Conservation (phyloP, 106 monocot genomes). For the Amphibolis antarctica region DNA sequence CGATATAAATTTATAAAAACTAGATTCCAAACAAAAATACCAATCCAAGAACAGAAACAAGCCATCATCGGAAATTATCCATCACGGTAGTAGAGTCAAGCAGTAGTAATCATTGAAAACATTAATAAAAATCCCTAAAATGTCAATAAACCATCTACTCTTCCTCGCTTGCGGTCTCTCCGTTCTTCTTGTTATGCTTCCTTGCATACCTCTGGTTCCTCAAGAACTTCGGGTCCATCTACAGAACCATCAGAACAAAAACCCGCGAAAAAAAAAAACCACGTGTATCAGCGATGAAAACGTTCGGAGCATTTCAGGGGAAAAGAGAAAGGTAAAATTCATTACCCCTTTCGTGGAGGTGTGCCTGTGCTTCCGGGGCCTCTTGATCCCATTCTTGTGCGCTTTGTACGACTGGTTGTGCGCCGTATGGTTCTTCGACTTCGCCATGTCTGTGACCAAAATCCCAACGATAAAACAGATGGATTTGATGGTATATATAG, state of each 20-base stretch:
- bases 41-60: background rate
- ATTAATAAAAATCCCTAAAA: background rate
- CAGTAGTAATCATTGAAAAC: no score
- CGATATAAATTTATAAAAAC: no score
- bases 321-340: background rate
- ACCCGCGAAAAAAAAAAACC: background rate
- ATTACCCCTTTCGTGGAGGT: constrained; percentile 25
- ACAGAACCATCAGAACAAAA: background rate
- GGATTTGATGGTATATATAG: background rate
- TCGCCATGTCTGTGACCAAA: constrained; percentile 23
- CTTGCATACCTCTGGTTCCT: constrained; percentile 32
- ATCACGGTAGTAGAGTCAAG: no score
- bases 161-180: constrained; percentile 7
- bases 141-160: constrained; percentile 4
- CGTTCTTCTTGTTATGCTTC: constrained; percentile 21
- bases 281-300: no score
- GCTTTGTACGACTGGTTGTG: constrained; percentile 28
- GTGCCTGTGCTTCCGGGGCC: constrained; percentile 18
- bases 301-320: background rate
- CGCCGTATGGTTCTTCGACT: constrained; percentile 32
- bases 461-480: background rate
- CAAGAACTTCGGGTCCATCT: constrained; percentile 33
- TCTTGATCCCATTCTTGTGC: constrained; percentile 25
- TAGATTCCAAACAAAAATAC: background rate
- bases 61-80: background rate